These are phyloP conservation scores for Rhododendron kiyosumense DNA, from an alignment of 148 eudicot species.

Conservation along the genomic window DNA sequence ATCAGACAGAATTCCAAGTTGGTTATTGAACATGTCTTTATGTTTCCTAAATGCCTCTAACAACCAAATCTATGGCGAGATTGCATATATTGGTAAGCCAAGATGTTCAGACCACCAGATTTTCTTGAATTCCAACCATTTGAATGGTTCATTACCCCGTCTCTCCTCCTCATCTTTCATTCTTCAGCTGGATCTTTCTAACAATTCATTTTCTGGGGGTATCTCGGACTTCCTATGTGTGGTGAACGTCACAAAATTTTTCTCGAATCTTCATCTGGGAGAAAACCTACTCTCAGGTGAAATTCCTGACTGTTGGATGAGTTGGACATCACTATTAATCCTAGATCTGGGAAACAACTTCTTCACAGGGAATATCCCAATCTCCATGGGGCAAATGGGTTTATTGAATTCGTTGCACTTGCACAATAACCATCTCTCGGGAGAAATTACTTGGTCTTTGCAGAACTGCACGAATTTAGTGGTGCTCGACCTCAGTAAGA, in stretches of 20 bases:
- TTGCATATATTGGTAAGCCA: not conserved
- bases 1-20: not conserved
- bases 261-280: too few species aligned
- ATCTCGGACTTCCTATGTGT: too few species aligned
- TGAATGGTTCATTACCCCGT: not conserved
- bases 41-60: conserved; percentile 7
- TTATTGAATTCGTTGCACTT: conserved; percentile 4
- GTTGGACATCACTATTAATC: too few species aligned
- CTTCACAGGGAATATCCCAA: conserved; percentile 17
- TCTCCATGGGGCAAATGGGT: conserved; percentile 8
- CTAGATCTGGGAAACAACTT: too few species aligned
- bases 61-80: conserved; percentile 2
- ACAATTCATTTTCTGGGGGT: too few species aligned
- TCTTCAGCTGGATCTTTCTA: not conserved
- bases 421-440: conserved; percentile 13
- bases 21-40: conserved; percentile 5
- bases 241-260: too few species aligned
- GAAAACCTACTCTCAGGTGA: too few species aligned
- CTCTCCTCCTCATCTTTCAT: too few species aligned
- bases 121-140: not conserved
- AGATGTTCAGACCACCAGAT: not conserved
- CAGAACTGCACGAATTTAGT: not conserved
- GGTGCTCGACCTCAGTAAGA: conserved; percentile 7
- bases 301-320: too few species aligned
- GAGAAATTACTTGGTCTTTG: conserved; percentile 14